phyloP scores from a whole-genome alignment of 495 filamentous ascomycete genomes.

The Ramalina intermedia region DNA sequence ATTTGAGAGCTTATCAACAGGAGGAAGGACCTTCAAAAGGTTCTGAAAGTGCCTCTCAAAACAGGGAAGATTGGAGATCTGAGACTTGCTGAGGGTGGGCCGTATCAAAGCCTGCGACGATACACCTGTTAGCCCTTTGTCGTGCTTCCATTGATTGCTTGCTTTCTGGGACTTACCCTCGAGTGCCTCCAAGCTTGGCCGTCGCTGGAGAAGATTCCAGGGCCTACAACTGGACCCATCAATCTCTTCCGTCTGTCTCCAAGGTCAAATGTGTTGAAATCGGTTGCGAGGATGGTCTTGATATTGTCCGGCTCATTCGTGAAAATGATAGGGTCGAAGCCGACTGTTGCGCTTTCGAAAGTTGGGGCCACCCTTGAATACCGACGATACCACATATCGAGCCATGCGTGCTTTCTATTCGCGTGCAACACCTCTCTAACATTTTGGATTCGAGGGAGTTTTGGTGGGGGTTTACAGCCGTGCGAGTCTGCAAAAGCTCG shows the following conservation, averaged over 20 bases:
- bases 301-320: conserved; percentile 75
- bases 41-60: neutral
- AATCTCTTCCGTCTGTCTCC: conserved; percentile 27
- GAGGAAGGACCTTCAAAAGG: neutral
- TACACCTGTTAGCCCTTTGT: neutral
- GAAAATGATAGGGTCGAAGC: conserved; percentile 17
- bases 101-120: neutral
- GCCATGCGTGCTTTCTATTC: no score
- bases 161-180: conserved; percentile 1
- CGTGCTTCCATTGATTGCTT: neutral
- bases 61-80: neutral
- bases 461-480: no score
- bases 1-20: neutral
- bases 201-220: conserved; percentile 58
- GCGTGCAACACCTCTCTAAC: no score
- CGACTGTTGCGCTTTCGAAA: no score
- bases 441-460: no score
- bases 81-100: neutral
- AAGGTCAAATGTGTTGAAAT: conserved; percentile 56
- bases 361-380: no score
- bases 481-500: neutral
- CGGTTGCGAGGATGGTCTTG: conserved; percentile 67
- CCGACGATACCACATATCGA: no score
- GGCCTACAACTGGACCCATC: conserved; percentile 38
- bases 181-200: conserved; percentile 51